phyloP scores from a whole-genome alignment of 2,329 filamentous ascomycete genomes.

The Curvularia sp. region DNA sequence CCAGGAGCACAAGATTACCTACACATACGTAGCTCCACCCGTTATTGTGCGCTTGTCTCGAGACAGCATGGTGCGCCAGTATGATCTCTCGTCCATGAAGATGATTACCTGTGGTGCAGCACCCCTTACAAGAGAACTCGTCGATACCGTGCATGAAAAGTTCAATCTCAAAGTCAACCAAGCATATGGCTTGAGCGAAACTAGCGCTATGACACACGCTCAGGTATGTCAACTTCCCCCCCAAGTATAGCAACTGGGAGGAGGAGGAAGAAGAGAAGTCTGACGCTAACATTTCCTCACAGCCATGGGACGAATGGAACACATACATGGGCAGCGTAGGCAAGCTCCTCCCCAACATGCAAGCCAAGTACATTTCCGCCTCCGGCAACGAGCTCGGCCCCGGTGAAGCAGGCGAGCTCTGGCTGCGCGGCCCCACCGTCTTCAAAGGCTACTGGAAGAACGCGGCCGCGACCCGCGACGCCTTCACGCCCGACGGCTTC shows the following conservation, averaged over 20 bases:
- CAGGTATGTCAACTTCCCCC: slow-evolving; percentile 24
- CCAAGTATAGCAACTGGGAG: slow-evolving; percentile 19
- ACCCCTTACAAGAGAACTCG: slow-evolving; percentile 79
- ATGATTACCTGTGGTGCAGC: slow-evolving; percentile 89
- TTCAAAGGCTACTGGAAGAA: slow-evolving; percentile 81
- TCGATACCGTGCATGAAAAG: slow-evolving; percentile 74
- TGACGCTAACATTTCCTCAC: neutral
- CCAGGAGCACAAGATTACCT: slow-evolving; percentile 76
- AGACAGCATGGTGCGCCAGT: slow-evolving; percentile 76
- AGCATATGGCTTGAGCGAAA: slow-evolving; percentile 37
- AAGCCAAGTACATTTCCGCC: slow-evolving; percentile 76
- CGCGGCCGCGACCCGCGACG: slow-evolving; percentile 70
- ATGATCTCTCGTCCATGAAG: slow-evolving; percentile 77
- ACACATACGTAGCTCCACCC: slow-evolving; percentile 81
- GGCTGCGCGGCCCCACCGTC: slow-evolving; percentile 79
- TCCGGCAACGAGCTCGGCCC: slow-evolving; percentile 63
- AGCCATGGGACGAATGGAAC: slow-evolving; percentile 39
- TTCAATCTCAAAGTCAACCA: slow-evolving; percentile 58
- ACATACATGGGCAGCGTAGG: slow-evolving; percentile 73
- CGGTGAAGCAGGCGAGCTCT: slow-evolving; percentile 66
- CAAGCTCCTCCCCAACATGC: slow-evolving; percentile 76
- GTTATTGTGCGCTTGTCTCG: slow-evolving; percentile 81
- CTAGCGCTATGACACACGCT: slow-evolving; percentile 35
- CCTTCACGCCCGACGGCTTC: slow-evolving; percentile 75
- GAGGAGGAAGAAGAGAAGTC: no score